Evolutionary conservation across 2,329 filamentous ascomycete genomes (phyloP).

Genomic region (Talaromyces amestolkiae): DNA sequence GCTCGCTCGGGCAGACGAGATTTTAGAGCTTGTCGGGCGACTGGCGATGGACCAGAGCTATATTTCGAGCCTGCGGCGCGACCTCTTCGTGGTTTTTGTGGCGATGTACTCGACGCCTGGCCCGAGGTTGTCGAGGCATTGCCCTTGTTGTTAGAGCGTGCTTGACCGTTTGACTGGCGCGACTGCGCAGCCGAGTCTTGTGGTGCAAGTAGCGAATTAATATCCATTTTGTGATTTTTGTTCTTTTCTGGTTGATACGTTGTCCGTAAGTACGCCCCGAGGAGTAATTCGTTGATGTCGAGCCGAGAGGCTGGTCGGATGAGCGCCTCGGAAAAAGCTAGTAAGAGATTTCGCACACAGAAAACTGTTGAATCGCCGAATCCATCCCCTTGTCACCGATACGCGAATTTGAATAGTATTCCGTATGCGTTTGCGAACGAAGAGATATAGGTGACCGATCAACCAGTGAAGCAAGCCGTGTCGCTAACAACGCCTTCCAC

Average conservation of each 20-base stretch:
- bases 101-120: constrained; percentile 28
- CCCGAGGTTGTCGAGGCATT: constrained; percentile 29
- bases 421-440: constrained; percentile 6
- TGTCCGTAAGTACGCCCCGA: neutral
- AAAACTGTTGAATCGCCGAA: neutral
- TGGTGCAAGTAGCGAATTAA: constrained; percentile 47
- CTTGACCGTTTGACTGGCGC: constrained; percentile 32
- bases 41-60: constrained; percentile 41
- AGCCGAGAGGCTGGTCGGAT: neutral
- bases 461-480: neutral
- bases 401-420: neutral
- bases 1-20: constrained; percentile 39
- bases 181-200: constrained; percentile 40
- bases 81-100: constrained; percentile 39
- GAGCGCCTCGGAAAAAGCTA: neutral
- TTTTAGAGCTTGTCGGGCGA: constrained; percentile 43
- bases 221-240: constrained; percentile 38
- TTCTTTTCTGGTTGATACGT: neutral
- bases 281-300: neutral
- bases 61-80: constrained; percentile 34
- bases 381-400: constrained; percentile 15
- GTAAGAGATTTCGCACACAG: constrained; percentile 9
- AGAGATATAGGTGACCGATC: neutral
- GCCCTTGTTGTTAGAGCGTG: constrained; percentile 23
- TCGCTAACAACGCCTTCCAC: neutral